Base-by-base conservation (phyloP, 2,329 filamentous ascomycete species). In the Verticillium nubilum region DNA sequence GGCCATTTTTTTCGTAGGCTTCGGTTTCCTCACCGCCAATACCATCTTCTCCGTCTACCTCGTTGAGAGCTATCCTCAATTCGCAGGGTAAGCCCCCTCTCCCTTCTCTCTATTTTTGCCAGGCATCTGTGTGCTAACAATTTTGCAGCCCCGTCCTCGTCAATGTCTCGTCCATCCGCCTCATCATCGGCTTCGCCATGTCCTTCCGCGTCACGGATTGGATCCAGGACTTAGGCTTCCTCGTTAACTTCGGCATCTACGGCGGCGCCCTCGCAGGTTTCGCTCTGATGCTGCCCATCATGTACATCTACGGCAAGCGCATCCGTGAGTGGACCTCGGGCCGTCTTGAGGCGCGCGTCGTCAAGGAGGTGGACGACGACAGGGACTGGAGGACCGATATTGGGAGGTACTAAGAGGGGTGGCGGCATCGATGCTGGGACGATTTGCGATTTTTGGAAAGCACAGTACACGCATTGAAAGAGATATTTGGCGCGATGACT, bases 41-140 rank as follows among this genome's bases (percentile, higher is more conserved):
- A 67, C 70, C 10, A 68, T 67, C 28, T 62, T 69, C 57, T 69
- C 68, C 63, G 72, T 73, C 5, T 72, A 67, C 50, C 62, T 72
- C 13, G 65, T 74, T 23, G 72, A 74, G 65, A 73, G 68, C 56
- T 72, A 70, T 58, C 72, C 72, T 13, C 61, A 60, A 15, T 64
- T 59, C 28, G 62, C 62, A 35, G 62, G 62, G 62, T 63, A 47
- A 27, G 62, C 63, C 25, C 25, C 26, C 1, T 17, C 47, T 5
- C 47, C 17, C 28, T 23, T 3, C 2, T 54, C n/a, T n/a, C 5
- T 17, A 7, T 26, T 19, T 4, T 19, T 4, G 3, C 12, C n/a
- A n/a, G 4, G 17, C 9, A 7, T 25, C 13, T 4, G 12, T 3
- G 4, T 33, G 7, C 56, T 58, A 58, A 63, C 6, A 9, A 2